Evolutionary conservation across 768 basidiomycete species (phyloP), one percentile per base, ranked within the genome.

Genomic region (Clitopilus hobsonii): DNA sequence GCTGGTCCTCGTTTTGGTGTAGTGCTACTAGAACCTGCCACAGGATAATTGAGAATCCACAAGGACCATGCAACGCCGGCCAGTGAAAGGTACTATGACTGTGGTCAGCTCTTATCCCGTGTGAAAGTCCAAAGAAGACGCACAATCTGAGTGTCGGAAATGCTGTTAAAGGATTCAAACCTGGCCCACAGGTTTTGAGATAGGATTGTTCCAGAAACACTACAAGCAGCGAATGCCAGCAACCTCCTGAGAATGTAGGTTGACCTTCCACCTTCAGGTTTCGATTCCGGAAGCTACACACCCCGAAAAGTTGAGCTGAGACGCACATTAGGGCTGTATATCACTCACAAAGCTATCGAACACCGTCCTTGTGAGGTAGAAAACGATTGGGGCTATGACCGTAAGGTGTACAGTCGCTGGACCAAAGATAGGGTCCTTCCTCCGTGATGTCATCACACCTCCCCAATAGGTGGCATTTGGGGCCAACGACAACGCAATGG

Each of bases 391-490:
- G 13, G 73, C 76, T 24, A 90, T 68, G 11, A 85, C 80, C 25
- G 65, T 51, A 7, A 71, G 61, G 69, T 91, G 89, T 1, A 85
- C 80, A 5, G 80, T 58, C 14, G 81, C 73, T 10, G 89, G 79
- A 0, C 89, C 89, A 61, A 75, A 68, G 13, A 83, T 55, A 13
- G 84, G 78, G 58, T 80, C 74, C 23, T 70, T 71, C 60, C 69
- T 66, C 59, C 85, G 77, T 26, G 82, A 79, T 8, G 85, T 83
- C 69, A 75, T 78, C 22, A 80, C 77, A 27, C 83, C 79, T 20
- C 81, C 69, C 81, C 83, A 89, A 61, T 89, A 88, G 5, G 82
- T 81, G n/a, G 82, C 75, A 60, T 81, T 78, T 0, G 90, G 85
- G 25, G 83, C 74, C 49, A 71, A 54, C 49, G 77, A 71, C 29